Conservation (phyloP, 1,284 basidiomycete genomes). For the Apiotrichum akiyoshidainum region DNA sequence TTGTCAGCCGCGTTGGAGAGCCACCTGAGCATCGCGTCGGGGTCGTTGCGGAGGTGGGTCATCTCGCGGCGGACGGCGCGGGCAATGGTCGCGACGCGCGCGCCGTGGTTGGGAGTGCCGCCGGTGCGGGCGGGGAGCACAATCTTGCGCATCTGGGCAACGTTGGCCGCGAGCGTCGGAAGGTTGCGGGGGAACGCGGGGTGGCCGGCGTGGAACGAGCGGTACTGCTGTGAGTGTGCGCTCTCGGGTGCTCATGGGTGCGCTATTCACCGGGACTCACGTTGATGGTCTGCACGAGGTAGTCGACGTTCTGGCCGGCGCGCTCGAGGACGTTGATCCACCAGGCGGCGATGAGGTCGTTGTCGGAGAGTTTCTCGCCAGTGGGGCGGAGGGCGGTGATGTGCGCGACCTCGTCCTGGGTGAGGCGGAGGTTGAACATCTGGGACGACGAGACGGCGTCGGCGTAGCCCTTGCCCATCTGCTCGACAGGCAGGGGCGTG, state of each 20-base stretch:
- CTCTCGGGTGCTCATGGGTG: too few relatives aligned
- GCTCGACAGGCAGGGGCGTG: constrained; percentile 5
- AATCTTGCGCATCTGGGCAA: constrained; percentile 30
- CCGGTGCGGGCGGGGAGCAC: constrained; percentile 8
- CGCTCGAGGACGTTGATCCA: constrained; percentile 26
- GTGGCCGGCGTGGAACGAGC: constrained; percentile 23
- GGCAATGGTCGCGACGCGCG: constrained; percentile 13
- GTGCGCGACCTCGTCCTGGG: constrained; percentile 17
- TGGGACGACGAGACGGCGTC: constrained; percentile 6
- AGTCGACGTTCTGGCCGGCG: constrained; percentile 19
- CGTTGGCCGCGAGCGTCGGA: constrained; percentile 27
- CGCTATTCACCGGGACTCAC: constrained; percentile 14
- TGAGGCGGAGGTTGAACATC: constrained; percentile 15
- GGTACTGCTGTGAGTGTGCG: constrained; percentile 20
- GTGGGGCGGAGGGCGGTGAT: constrained; percentile 10
- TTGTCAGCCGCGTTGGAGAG: constrained; percentile 20
- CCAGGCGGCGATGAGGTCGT: constrained; percentile 29
- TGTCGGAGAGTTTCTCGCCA: constrained; percentile 17
- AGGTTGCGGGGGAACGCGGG: constrained; percentile 28
- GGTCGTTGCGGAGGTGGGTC: constrained; percentile 17
- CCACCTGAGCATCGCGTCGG: constrained; percentile 18
- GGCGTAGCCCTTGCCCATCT: constrained; percentile 15
- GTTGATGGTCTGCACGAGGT: constrained; percentile 25
- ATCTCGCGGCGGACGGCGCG: constrained; percentile 16
- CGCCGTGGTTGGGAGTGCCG: neutral